Evolutionary conservation across 306 rosid genomes (phyloP), one percentile per base, ranked within the genome.

Genomic region (Sechiopsis laciniata): DNA sequence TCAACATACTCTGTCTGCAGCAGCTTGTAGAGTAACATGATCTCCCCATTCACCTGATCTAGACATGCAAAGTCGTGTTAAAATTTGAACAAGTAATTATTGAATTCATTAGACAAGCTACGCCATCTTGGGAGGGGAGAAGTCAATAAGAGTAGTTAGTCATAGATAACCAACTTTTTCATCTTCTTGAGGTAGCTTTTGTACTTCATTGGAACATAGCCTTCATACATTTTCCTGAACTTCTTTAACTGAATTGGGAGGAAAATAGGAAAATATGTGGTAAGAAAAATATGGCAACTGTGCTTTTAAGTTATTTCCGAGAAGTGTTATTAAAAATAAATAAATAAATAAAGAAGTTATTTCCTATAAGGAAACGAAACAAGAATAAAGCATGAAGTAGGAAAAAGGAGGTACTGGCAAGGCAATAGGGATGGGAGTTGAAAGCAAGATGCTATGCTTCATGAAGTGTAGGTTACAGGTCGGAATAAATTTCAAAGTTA

Each of bases 31-130:
- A 32, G 97, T 91, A 79, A 95, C 70, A 86, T 95, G 99, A 87
- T 95, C 99, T 83, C 99, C 99, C 99, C 99, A 95, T 78, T 95
- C 99, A 64, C 97, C 99, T 54, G 92, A 71, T 85, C 99, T 95
- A 84, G 84, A 48, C 71, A 84, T 67, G 71, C 62, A 74, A 81
- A 17, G 2, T 62, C 6, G 79, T 51, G 63, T 40, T 52, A 78
- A 75, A 83, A 51, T 79, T 29, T 5, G 19, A 77, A 82, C 81
- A 74, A 80, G 78, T 42, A 52, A 63, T 80, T 73, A 78, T 66
- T 35, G 67, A 75, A 72, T 76, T n/a, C 73, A 55, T 29, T 8
- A 60, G 73, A 59, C 57, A 80, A 56, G 78, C 73, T 75, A 24
- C 15, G 29, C 72, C 76, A 75, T 77, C 62, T 62, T 72, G 64